phyloP scores from a whole-genome alignment of 768 basidiomycete genomes.

The Hirschioporus abietinus region DNA sequence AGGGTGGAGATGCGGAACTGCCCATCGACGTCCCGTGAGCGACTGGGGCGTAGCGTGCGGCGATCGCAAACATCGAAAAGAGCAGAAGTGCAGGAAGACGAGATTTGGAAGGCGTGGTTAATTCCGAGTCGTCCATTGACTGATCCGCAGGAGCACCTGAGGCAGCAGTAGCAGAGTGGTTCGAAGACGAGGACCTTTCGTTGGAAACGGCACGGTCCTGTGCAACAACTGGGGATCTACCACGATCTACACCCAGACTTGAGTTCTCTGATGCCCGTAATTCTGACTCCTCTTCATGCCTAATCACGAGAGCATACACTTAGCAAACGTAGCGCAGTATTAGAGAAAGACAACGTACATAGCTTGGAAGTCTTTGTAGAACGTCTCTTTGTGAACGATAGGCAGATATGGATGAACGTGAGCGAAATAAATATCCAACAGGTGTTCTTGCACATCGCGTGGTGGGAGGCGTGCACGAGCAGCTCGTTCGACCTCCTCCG shows the following conservation, averaged over 20 bases:
- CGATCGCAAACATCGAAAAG: slow-evolving; percentile 79
- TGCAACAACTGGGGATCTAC: not conserved
- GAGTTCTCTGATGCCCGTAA: not conserved
- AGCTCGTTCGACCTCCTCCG: slow-evolving; percentile 25
- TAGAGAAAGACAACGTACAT: slow-evolving; percentile 24
- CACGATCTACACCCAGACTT: not conserved
- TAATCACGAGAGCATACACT: not conserved
- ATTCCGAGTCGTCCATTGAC: slow-evolving; percentile 17
- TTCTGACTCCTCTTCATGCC: slow-evolving; percentile 2
- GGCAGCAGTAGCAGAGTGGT: slow-evolving; percentile 18
- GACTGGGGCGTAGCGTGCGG: slow-evolving; percentile 53
- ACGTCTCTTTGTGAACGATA: slow-evolving; percentile 64
- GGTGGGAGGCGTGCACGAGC: slow-evolving; percentile 45
- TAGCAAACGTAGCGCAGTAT: not conserved
- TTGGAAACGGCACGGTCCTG: not conserved
- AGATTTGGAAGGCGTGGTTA: slow-evolving; percentile 32
- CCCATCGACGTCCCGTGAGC: not conserved
- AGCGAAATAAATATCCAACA: slow-evolving; percentile 74
- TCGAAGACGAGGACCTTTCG: not conserved
- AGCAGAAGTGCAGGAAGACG: slow-evolving; percentile 62
- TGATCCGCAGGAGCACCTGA: slow-evolving; percentile 26
- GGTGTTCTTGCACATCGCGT: slow-evolving; percentile 52
- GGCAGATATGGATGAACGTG: slow-evolving; percentile 80
- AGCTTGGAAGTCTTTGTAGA: slow-evolving; percentile 51
- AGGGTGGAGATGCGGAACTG: not conserved